Evolutionary conservation across 129 eudicot species (phyloP).

Genomic region (Pseudognaphalium luteoalbum): DNA sequence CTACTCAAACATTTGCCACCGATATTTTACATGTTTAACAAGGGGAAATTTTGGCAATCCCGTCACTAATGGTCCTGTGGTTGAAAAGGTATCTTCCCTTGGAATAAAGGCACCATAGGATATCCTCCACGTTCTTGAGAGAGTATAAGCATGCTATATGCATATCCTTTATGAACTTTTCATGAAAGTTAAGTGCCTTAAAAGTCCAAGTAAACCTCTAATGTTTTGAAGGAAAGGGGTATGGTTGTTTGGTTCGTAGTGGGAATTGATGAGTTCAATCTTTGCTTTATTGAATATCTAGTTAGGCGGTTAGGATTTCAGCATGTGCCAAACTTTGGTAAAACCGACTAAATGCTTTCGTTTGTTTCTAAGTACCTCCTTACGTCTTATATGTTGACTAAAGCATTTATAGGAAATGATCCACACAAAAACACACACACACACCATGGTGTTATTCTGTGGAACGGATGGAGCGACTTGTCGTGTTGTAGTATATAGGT

Average conservation of each 20-base stretch:
- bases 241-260: not conserved
- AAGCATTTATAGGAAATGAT: not conserved
- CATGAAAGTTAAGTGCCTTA: not conserved
- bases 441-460: not conserved
- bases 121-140: not conserved
- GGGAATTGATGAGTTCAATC: slow-evolving; percentile 1
- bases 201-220: slow-evolving; percentile 1
- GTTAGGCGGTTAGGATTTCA: not conserved
- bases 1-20: not conserved
- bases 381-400: slow-evolving; percentile 1
- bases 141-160: not conserved
- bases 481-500: too few relatives aligned
- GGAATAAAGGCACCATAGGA: not conserved
- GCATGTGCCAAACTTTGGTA: not conserved
- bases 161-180: not conserved
- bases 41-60: not conserved
- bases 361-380: not conserved
- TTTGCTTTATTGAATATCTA: not conserved
- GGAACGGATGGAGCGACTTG: not conserved
- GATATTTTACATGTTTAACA: not conserved
- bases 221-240: not conserved
- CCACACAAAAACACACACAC: not conserved
- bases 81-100: slow-evolving; percentile 5
- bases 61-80: too few relatives aligned
- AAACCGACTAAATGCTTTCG: not conserved